A percentile compares a stretch with the other conserved stretches of the same genome.
Conservation (phyloP, 2,329 filamentous ascomycete genomes). For the Elsinoe perseae region DNA sequence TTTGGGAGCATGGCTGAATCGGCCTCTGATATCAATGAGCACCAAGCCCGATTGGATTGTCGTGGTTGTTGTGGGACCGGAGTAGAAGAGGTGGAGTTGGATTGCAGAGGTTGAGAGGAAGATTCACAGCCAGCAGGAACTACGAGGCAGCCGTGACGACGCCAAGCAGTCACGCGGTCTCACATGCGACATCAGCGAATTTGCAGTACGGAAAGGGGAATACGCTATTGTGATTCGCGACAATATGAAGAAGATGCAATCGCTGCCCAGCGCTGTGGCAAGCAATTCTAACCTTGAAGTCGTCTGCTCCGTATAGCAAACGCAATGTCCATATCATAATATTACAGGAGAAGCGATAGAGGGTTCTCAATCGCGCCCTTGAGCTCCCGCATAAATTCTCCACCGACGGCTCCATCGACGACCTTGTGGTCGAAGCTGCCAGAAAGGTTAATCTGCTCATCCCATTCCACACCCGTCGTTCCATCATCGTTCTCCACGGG, state of each 20-base stretch:
- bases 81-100: background rate
- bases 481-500: conserved; percentile 80
- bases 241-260: background rate
- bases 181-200: background rate
- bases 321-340: background rate
- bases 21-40: too few relatives aligned
- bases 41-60: too few relatives aligned
- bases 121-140: background rate
- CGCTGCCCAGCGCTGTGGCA: background rate
- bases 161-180: background rate
- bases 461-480: conserved; percentile 68
- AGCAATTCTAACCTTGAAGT: background rate
- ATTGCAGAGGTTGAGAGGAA: background rate
- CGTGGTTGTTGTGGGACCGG: background rate
- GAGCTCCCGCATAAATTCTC: conserved; percentile 91
- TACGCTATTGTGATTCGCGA: background rate
- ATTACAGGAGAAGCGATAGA: conserved; percentile 80
- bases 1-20: too few relatives aligned
- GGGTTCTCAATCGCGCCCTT: conserved; percentile 99
- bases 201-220: background rate
- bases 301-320: background rate
- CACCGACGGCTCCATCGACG: conserved; percentile 90
- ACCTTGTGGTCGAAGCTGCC: conserved; percentile 99
- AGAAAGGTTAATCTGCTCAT: conserved; percentile 93
- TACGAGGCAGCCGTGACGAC: background rate